phyloP scores from a whole-genome alignment of 352 stramenopile species.

The Globisporangium viniferum region DNA sequence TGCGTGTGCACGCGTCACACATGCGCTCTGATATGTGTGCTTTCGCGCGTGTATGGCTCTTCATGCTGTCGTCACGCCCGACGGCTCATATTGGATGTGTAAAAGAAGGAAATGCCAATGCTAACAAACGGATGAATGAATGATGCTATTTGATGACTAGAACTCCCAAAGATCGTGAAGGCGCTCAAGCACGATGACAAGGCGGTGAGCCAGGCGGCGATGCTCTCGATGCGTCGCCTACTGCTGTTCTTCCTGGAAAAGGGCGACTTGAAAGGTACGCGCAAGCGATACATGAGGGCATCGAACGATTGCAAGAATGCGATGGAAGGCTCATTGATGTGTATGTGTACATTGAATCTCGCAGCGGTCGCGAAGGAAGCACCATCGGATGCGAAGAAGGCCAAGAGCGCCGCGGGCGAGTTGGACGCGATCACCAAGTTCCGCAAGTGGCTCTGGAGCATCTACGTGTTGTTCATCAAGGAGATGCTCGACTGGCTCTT shows the following conservation, averaged over 20 bases:
- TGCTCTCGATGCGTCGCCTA: conserved; percentile 77
- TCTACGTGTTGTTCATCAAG: conserved; percentile 80
- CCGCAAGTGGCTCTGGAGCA: conserved; percentile 78
- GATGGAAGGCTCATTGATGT: neutral
- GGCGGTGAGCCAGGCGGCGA: conserved; percentile 61
- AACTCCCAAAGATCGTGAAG: conserved; percentile 75
- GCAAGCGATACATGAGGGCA: neutral
- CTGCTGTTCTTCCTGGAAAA: conserved; percentile 84
- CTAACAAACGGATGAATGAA: neutral
- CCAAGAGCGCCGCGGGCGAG: conserved; percentile 21
- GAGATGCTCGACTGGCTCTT: conserved; percentile 79
- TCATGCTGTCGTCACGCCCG: neutral
- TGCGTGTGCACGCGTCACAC: conserved; percentile 10
- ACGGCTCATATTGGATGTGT: neutral
- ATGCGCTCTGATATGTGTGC: neutral
- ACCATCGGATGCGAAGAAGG: conserved; percentile 31
- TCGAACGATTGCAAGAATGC: neutral
- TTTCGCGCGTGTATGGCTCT: neutral
- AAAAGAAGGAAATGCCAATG: neutral
- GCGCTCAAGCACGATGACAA: conserved; percentile 72
- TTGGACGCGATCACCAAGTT: conserved; percentile 69
- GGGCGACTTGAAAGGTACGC: conserved; percentile 55
- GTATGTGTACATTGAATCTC: neutral
- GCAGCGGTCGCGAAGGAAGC: conserved; percentile 17
- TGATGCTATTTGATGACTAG: conserved; percentile 16